Evolutionary conservation across 192 early-diverging fungal genomes (phyloP).

Genomic region (Dispira parvispora): DNA sequence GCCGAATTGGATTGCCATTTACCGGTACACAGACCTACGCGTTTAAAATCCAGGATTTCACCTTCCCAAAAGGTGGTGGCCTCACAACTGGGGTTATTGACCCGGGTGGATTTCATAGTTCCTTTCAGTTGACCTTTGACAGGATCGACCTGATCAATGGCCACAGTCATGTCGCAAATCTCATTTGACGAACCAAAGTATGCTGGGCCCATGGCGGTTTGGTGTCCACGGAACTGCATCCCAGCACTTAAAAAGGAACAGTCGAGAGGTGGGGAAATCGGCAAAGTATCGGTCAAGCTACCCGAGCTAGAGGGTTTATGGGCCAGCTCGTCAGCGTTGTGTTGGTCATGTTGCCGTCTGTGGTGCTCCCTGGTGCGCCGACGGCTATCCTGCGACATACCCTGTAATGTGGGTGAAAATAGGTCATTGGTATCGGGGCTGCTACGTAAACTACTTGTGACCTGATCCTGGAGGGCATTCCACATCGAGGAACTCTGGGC

Average conservation of each 20-base stretch:
- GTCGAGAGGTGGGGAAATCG: not conserved
- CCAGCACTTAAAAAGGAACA: slow-evolving; percentile 5
- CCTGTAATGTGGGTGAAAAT: not conserved
- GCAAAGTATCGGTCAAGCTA: too few species aligned
- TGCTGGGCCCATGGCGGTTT: not conserved
- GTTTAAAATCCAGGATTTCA: slow-evolving; percentile 47
- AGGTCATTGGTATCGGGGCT: not conserved
- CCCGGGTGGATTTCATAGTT: slow-evolving; percentile 35
- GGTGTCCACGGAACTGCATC: slow-evolving; percentile 7
- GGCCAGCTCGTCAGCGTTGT: not conserved
- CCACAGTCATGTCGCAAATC: slow-evolving; percentile 10
- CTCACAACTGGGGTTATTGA: slow-evolving; percentile 11
- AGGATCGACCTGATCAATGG: slow-evolving; percentile 24
- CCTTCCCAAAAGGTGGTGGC: slow-evolving; percentile 47
- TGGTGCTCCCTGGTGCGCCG: not conserved
- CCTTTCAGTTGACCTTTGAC: slow-evolving; percentile 19
- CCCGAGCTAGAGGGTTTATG: not conserved
- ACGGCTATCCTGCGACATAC: not conserved
- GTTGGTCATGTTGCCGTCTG: not conserved
- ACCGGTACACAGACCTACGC: slow-evolving; percentile 31
- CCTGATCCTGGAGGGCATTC: not conserved
- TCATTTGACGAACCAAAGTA: not conserved
- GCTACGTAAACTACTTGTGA: not conserved
- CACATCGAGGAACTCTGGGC: not conserved
- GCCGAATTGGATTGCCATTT: slow-evolving; percentile 33